These are phyloP conservation scores for Aspergillus aculeatinus DNA, from an alignment of 2,329 filamentous ascomycete species.

Conservation along the genomic window DNA sequence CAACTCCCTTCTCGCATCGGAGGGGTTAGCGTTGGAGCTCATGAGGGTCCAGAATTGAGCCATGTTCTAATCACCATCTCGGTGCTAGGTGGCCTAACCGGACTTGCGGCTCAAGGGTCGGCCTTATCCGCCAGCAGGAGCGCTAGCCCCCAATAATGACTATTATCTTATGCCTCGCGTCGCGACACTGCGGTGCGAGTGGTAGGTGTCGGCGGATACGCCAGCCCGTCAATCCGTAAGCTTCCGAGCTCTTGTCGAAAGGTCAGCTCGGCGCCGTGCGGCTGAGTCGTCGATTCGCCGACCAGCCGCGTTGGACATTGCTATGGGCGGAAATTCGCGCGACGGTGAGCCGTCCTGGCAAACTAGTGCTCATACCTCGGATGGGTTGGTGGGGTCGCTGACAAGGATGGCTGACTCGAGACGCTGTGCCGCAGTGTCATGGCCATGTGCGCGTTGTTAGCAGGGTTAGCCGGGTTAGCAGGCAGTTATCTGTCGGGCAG, in stretches of 20 bases:
- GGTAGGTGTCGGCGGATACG: not conserved
- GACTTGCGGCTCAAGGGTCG: slow-evolving; percentile 9
- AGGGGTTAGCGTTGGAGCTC: slow-evolving; percentile 4
- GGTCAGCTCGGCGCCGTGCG: slow-evolving; percentile 1
- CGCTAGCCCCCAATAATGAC: slow-evolving; percentile 4
- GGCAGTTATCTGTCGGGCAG: slow-evolving; percentile 5
- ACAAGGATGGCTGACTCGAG: slow-evolving; percentile 5
- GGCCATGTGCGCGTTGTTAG: slow-evolving; percentile 7
- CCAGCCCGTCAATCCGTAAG: not conserved
- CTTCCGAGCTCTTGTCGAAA: not conserved
- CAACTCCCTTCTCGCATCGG: slow-evolving; percentile 6
- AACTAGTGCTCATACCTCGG: slow-evolving; percentile 10
- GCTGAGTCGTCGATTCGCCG: slow-evolving; percentile 9
- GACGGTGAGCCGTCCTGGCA: slow-evolving; percentile 2
- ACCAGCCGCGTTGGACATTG: slow-evolving; percentile 5
- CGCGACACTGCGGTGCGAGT: not conserved
- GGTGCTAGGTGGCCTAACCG: not conserved
- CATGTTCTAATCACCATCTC: not conserved
- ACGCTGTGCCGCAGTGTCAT: slow-evolving; percentile 12
- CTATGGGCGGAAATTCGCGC: not conserved
- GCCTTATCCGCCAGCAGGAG: slow-evolving; percentile 1
- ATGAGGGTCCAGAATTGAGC: slow-evolving; percentile 5
- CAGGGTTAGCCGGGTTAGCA: too few species aligned
- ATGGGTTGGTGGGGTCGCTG: slow-evolving; percentile 8
- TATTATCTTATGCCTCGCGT: not conserved